Evolutionary conservation across 1,284 basidiomycete genomes (phyloP), one percentile per base, ranked within the genome.

Genomic region (Peniophora sp.): DNA sequence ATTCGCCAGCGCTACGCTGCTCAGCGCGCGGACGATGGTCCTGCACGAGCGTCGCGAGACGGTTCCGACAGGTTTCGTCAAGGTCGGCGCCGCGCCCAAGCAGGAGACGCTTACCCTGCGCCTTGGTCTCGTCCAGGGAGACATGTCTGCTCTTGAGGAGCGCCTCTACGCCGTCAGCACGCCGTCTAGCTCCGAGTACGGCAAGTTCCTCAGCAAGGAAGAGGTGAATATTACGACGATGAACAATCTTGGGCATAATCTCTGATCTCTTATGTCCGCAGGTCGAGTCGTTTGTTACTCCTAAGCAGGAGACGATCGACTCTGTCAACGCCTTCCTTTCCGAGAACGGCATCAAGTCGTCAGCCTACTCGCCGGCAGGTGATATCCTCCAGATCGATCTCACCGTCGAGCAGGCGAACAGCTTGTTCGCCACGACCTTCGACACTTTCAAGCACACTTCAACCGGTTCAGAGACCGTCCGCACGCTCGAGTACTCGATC

Each of bases 201-300:
- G 65, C 19, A 54, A 64, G 45, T 60, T 60, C 36, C 51, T 67
- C 19, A 58, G 53, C 35, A 56, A 57, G 27, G 60, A 62, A 12
- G 55, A 65, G 56, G 65, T 63, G 41, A 12, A 10, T 19, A 19
- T 44, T 19, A 9, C 20, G 11, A 20, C 9, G 11, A 11, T 10
- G 12, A n/a, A 9, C 41, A 12, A 20, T 9, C 41, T 44, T 44
- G 41, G 11, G 9, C 12, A 14, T 20, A 20, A 12, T 9, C 41
- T 44, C 9, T 11, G 9, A 11, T 10, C 23, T 45, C 11, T 8
- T 22, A 14, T 24, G 23, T 22, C 14, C 24, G 23, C 9, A 72
- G 67, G 66, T 70, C 9, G 66, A 69, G 52, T 56, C 61, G 6
- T 69, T 68, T 55, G 65, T 69, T 16, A 59, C 62, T 2, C 72